These are phyloP conservation scores for Akanthomyces muscarius DNA, from an alignment of 2,329 filamentous ascomycete genomes.

Conservation along the genomic window DNA sequence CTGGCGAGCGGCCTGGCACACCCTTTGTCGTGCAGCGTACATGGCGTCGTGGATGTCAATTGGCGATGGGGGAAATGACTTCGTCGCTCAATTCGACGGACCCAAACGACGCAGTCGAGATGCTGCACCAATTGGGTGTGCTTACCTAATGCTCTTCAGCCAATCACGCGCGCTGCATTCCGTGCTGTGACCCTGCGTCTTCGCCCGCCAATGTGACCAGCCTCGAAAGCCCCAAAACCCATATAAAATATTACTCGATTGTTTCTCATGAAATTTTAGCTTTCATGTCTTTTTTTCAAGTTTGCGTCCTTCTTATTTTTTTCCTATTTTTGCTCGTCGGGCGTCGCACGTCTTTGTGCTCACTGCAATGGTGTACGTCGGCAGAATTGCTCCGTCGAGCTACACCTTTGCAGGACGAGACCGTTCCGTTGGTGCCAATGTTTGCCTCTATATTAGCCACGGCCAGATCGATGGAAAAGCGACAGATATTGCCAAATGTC, in stretches of 20 bases:
- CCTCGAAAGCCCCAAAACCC: not conserved
- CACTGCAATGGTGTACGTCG: no score
- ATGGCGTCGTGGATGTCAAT: conserved; percentile 34
- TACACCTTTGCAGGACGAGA: not conserved
- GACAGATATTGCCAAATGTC: not conserved
- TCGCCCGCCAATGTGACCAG: not conserved
- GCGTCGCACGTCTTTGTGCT: no score
- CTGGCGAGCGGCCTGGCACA: conserved; percentile 35
- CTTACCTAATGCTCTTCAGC: conserved; percentile 1
- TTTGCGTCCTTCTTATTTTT: not conserved
- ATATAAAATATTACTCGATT: not conserved
- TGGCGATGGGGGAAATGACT: conserved; percentile 20
- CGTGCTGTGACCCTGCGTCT: not conserved
- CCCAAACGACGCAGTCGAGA: conserved; percentile 7
- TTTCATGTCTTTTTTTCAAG: not conserved
- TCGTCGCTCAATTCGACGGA: not conserved
- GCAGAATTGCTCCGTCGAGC: not conserved
- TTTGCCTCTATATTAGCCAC: not conserved
- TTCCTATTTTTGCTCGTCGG: not conserved
- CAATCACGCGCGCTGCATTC: conserved; percentile 9
- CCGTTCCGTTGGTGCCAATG: no score
- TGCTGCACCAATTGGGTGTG: not conserved
- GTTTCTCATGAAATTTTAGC: not conserved
- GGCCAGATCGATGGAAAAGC: not conserved
- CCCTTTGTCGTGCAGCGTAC: conserved; percentile 44